Conservation (phyloP, 352 stramenopile genomes). For the Globisporangium acanthophoron region DNA sequence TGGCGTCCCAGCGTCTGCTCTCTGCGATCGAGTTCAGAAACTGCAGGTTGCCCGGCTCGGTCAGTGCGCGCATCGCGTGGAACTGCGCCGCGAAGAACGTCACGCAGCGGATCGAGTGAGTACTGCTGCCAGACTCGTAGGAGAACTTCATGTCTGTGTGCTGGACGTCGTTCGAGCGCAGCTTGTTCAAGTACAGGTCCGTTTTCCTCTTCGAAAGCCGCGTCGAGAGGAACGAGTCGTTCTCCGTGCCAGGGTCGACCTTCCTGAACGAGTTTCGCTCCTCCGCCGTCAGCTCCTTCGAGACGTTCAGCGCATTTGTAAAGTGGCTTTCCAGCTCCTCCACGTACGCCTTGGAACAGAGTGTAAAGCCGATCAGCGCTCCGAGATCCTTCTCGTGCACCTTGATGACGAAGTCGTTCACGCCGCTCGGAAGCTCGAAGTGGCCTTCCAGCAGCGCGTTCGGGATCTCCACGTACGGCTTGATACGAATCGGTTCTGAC, state of each 20-base stretch:
- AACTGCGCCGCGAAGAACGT: slow-evolving; percentile 83
- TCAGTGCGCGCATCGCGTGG: slow-evolving; percentile 66
- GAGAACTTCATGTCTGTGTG: slow-evolving; percentile 80
- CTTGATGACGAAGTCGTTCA: slow-evolving; percentile 77
- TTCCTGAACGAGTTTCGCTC: slow-evolving; percentile 3
- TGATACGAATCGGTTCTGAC: slow-evolving; percentile 42
- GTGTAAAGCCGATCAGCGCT: slow-evolving; percentile 75
- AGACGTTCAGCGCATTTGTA: slow-evolving; percentile 38
- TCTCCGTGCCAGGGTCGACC: background rate
- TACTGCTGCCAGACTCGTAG: slow-evolving; percentile 40
- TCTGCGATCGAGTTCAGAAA: slow-evolving; percentile 82
- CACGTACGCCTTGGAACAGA: slow-evolving; percentile 70
- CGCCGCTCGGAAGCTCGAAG: slow-evolving; percentile 59
- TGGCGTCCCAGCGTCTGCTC: slow-evolving; percentile 70
- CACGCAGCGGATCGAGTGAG: slow-evolving; percentile 63
- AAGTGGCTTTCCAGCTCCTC: slow-evolving; percentile 67
- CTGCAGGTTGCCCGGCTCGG: slow-evolving; percentile 55
- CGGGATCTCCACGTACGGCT: slow-evolving; percentile 47
- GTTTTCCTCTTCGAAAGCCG: slow-evolving; percentile 31
- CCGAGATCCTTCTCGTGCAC: slow-evolving; percentile 79
- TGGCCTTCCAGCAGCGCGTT: slow-evolving; percentile 49
- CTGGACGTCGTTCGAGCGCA: slow-evolving; percentile 61
- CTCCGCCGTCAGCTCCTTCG: slow-evolving; percentile 31
- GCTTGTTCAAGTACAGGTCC: slow-evolving; percentile 58
- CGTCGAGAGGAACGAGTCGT: slow-evolving; percentile 6